These are phyloP conservation scores for Neofusicoccum laricinum DNA, from an alignment of 2,329 filamentous ascomycete species.

Conservation along the genomic window DNA sequence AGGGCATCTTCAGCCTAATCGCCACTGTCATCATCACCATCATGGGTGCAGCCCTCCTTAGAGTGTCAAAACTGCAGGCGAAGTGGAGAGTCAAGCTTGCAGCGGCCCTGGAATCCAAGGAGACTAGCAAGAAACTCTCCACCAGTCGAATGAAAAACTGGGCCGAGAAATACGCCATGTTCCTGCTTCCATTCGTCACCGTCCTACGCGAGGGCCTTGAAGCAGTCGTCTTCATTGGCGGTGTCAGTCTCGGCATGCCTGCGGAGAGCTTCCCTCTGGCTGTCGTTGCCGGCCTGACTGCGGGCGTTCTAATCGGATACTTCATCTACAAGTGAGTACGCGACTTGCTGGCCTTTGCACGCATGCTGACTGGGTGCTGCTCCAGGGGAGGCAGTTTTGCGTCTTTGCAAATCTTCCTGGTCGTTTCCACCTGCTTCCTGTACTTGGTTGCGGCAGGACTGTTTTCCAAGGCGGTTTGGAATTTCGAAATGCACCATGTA, in stretches of 20 bases:
- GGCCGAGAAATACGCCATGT: slow-evolving; percentile 80
- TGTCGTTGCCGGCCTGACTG: slow-evolving; percentile 67
- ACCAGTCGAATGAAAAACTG: slow-evolving; percentile 58
- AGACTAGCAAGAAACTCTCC: slow-evolving; percentile 37
- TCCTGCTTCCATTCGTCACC: slow-evolving; percentile 80
- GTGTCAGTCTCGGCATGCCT: slow-evolving; percentile 73
- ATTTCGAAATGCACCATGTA: slow-evolving; percentile 61
- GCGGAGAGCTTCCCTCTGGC: slow-evolving; percentile 75
- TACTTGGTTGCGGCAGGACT: slow-evolving; percentile 82
- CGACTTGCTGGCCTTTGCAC: too few species aligned
- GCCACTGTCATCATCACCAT: slow-evolving; percentile 77
- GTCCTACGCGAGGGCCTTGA: slow-evolving; percentile 85
- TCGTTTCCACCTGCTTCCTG: slow-evolving; percentile 75
- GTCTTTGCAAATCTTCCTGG: slow-evolving; percentile 73
- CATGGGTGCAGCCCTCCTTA: slow-evolving; percentile 76
- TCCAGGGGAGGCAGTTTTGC: slow-evolving; percentile 59
- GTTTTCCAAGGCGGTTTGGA: slow-evolving; percentile 75
- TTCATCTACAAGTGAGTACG: slow-evolving; percentile 71
- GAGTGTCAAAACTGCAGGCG: slow-evolving; percentile 77
- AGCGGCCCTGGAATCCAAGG: slow-evolving; percentile 60
- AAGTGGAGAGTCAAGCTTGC: slow-evolving; percentile 86
- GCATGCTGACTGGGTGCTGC: neutral
- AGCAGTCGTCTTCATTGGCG: slow-evolving; percentile 81
- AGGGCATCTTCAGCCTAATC: slow-evolving; percentile 73
- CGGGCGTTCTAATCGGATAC: slow-evolving; percentile 66